Evolutionary conservation across 495 filamentous ascomycete species (phyloP), one percentile per base, ranked within the genome.

Genomic region (Letharia lupina): DNA sequence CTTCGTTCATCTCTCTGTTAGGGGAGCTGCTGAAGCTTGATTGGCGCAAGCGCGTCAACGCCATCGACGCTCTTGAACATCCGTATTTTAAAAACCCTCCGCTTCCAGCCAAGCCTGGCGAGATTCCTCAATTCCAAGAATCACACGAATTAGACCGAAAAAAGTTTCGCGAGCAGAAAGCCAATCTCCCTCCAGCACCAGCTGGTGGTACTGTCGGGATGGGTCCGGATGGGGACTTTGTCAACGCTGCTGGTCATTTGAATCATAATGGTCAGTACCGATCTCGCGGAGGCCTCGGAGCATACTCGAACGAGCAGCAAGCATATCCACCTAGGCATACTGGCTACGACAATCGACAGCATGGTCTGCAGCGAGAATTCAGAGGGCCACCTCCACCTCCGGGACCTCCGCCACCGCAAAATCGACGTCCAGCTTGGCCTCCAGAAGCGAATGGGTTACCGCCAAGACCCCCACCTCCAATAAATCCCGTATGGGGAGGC

Each of bases 101-200:
- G 28, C 80, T 85, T n/a, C 95, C 94, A 13, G 86, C 91, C 23
- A 81, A 80, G 61, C 88, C 93, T 6, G 84, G 86, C 66, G 93
- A 98, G 44, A 77, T 99, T 31, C 94, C 94, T 31, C 82, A 78
- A 23, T 98, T 95, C 69, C 89, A 94, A 68, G 95, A 98, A 68
- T 96, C 91, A 23, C 94, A 99, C 77, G 94, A 99, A 76, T 79
- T 98, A 31, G 94, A 99, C 71, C 86, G 94, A 44, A 84, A 91
- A 65, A 93, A 91, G 73, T 90, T 91, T 71, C 88, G 93, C 67
- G 85, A 88, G 67, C 84, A 93, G 67, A 88, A 88, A 71, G 86
- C 85, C 16, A 61, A 84, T 20, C 80, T 91, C 58, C 93, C 94
- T 35, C 94, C 94, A 23, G 93, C 91, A 28, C 95, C 94, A 16